A percentile compares a stretch with the other conserved stretches of the same genome.
These are phyloP conservation scores for Mortierella sp. DNA, from an alignment of 371 early-diverging fungal species.

Conservation along the genomic window DNA sequence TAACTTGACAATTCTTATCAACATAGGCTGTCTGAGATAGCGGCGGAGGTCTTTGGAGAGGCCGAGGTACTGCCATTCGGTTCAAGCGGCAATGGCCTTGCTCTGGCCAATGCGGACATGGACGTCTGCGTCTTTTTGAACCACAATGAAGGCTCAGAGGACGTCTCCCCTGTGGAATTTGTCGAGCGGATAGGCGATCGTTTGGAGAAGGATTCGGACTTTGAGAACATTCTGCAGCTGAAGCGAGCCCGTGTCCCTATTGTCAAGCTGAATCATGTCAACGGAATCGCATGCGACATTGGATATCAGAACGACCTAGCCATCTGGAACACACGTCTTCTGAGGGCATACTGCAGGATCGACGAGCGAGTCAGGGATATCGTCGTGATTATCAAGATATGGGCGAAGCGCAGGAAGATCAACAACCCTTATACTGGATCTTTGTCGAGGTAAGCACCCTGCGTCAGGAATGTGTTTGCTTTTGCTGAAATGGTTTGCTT, in stretches of 20 bases:
- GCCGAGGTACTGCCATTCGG: constrained; percentile 58
- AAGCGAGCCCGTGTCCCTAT: constrained; percentile 63
- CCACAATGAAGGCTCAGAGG: constrained; percentile 26
- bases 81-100: constrained; percentile 59
- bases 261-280: constrained; percentile 60
- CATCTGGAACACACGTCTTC: constrained; percentile 79
- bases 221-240: constrained; percentile 52
- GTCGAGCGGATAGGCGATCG: constrained; percentile 56
- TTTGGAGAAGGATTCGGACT: constrained; percentile 44
- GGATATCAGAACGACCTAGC: constrained; percentile 85
- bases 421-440: constrained; percentile 68
- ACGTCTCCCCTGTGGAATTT: constrained; percentile 54
- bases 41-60: constrained; percentile 46
- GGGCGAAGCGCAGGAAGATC: constrained; percentile 79
- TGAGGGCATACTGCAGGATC: constrained; percentile 76
- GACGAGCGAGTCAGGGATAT: constrained; percentile 83
- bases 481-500: too few relatives aligned
- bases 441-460: constrained; percentile 38
- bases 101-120: constrained; percentile 59
- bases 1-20: neutral
- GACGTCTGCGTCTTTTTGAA: constrained; percentile 58
- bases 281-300: constrained; percentile 80
- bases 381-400: constrained; percentile 80
- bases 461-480: neutral
- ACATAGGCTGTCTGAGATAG: constrained; percentile 36